Evolutionary conservation across 768 basidiomycete genomes (phyloP).

Genomic region (Tylopilus cervinicoccineus): DNA sequence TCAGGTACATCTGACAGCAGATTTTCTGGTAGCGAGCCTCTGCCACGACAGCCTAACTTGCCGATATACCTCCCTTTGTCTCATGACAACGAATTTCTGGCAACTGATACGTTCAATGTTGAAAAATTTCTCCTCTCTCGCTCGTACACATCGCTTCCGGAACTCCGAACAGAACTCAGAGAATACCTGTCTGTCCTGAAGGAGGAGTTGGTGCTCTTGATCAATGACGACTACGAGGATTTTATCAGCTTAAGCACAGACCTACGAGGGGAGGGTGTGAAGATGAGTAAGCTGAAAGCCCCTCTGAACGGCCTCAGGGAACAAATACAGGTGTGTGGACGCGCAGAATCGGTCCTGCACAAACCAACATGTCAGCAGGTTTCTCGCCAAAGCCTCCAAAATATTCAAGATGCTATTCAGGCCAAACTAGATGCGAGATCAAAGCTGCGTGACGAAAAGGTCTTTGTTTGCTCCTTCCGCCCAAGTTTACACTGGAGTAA

Average conservation of each 20-base stretch:
- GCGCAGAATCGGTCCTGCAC: neutral
- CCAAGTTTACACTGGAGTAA: neutral
- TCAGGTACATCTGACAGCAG: slow-evolving; percentile 13
- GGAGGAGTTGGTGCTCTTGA: slow-evolving; percentile 91
- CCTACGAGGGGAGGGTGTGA: slow-evolving; percentile 75
- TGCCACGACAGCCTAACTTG: slow-evolving; percentile 39
- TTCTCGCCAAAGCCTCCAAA: slow-evolving; percentile 59
- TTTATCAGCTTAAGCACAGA: slow-evolving; percentile 97
- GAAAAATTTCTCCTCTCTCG: slow-evolving; percentile 88
- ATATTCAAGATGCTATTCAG: slow-evolving; percentile 70
- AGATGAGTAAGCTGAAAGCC: slow-evolving; percentile 61
- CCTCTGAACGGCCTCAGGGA: slow-evolving; percentile 62
- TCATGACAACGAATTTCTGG: slow-evolving; percentile 73
- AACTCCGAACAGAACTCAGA: slow-evolving; percentile 82
- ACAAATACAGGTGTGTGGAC: slow-evolving; percentile 56
- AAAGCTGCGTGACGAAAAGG: slow-evolving; percentile 83
- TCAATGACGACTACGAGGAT: slow-evolving; percentile 97
- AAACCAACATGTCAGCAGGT: slow-evolving; percentile 31
- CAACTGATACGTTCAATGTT: slow-evolving; percentile 66
- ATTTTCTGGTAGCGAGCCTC: slow-evolving; percentile 8
- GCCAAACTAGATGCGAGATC: slow-evolving; percentile 74
- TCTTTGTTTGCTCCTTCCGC: neutral
- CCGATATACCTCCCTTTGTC: slow-evolving; percentile 71
- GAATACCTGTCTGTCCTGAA: slow-evolving; percentile 81
- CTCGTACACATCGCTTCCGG: slow-evolving; percentile 78